Conservation (phyloP, 306 rosid genomes). For the Trichosanthes truncata region DNA sequence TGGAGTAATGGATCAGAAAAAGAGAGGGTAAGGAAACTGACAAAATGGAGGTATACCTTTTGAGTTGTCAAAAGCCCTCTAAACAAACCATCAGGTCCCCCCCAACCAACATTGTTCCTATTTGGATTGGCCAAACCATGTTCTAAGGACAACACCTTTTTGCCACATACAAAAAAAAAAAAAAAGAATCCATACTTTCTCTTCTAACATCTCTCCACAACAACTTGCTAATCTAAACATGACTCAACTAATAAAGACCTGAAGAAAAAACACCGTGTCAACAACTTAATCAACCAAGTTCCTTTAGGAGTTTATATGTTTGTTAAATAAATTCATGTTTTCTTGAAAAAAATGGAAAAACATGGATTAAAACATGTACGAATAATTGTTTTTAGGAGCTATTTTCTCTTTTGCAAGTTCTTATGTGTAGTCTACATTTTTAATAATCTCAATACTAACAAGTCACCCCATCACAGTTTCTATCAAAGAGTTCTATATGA, state of each 20-base stretch:
- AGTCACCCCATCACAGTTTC: neutral
- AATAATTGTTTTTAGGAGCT: neutral
- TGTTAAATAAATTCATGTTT: no score
- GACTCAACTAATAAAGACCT: neutral
- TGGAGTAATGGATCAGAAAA: neutral
- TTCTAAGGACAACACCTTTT: neutral
- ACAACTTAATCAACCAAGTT: no score
- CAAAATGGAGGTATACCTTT: conserved; percentile 1
- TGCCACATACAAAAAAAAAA: neutral
- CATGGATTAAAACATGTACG: neutral
- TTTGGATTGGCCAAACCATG: neutral
- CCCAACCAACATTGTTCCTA: neutral
- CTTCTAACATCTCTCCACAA: neutral
- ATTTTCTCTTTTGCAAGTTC: neutral
- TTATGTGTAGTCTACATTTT: neutral
- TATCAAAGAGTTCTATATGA: neutral
- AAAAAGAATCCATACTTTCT: neutral
- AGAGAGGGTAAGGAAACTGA: neutral
- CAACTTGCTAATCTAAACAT: neutral
- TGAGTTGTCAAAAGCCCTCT: conserved; percentile 10
- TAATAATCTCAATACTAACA: no score
- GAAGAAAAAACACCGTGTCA: no score
- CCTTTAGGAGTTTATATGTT: no score
- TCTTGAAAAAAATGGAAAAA: no score
- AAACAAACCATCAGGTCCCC: neutral